Evolutionary conservation across 2,329 filamentous ascomycete genomes (phyloP), one percentile per base, ranked within the genome.

Genomic region (Stemphylium lycopersici): DNA sequence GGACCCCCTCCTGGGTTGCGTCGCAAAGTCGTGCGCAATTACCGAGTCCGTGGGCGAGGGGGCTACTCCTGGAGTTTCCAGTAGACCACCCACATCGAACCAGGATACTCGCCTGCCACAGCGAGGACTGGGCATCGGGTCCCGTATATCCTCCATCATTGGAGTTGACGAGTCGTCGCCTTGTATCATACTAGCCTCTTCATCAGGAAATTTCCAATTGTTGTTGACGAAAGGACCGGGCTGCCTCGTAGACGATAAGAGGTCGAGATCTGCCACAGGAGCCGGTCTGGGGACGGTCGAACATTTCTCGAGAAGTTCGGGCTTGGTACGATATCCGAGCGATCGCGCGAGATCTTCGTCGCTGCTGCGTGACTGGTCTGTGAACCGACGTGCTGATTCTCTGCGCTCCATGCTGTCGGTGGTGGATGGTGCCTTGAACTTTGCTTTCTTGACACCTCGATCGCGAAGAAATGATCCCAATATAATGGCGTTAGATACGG

Each of bases 401-500:
- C 85, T 83, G 58, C 85, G 84, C 48, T 81, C 79, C 50, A 79
- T 76, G 50, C 77, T 79, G 60, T 85, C 83, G 34, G 76, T 78
- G 3, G 81, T 78, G 13, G 81, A 85, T 12, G 78, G 68, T 54
- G 79, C 71, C 65, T 88, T 88, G 77, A 90, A 97, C 70, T 91
- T 95, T 24, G 65, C 49, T 76, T 96, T 96, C 81, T 98, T 98
- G 36, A 92, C 80, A 22, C 95, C 95, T 48, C 91, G 85, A 72
- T 98, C 93, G 12, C 93, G 86, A 24, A 98, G 87, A 69, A 98
- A 98, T 0, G 93, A 96, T 11, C 93, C 93, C 2, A 99, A 84
- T 1, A 97, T 90, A 16, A 99, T 82, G 3, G 89, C 88, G 71
- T 98, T 99, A 11, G 93, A 90, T 0, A 96, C 89, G 0, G 87